A percentile compares a stretch with the other conserved stretches of the same genome.
Conservation (phyloP, 1,139 yeast genomes). For the Scheffersomyces insectosa region DNA sequence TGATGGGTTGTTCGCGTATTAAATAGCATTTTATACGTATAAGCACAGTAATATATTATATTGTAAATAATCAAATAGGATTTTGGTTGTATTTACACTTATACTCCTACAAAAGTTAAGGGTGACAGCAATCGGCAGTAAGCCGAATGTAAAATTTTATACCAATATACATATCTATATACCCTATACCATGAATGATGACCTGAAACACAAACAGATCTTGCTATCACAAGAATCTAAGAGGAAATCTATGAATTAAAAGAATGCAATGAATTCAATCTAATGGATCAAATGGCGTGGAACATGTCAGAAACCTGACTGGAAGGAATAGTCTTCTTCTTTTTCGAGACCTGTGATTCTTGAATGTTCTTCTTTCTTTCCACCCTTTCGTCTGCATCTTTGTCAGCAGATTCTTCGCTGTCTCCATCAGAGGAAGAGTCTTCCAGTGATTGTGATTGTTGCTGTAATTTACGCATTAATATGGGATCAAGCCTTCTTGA, state of each 20-base stretch:
- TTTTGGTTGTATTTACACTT: not conserved
- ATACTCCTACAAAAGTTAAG: too few species aligned
- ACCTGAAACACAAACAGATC: too few species aligned
- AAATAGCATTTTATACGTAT: constrained; percentile 2
- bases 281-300: too few species aligned
- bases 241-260: too few species aligned
- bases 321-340: not conserved
- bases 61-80: not conserved
- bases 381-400: constrained; percentile 6
- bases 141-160: too few species aligned
- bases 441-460: not conserved
- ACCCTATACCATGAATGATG: too few species aligned
- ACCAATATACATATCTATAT: too few species aligned
- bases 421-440: constrained; percentile 2
- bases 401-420: constrained; percentile 4
- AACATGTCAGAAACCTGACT: too few species aligned
- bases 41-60: not conserved
- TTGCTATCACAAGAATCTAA: too few species aligned
- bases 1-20: constrained; percentile 46
- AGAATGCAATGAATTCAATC: too few species aligned
- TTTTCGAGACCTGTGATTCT: constrained; percentile 1
- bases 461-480: not conserved
- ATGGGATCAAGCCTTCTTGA: not conserved
- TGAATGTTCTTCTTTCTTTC: constrained; percentile 10
- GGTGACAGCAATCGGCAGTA: too few species aligned